Percentiles rank a stretch among this genome's conserved stretches.
These are phyloP conservation scores for Linderina pennispora DNA, from an alignment of 192 early-diverging fungal genomes.

Conservation along the genomic window DNA sequence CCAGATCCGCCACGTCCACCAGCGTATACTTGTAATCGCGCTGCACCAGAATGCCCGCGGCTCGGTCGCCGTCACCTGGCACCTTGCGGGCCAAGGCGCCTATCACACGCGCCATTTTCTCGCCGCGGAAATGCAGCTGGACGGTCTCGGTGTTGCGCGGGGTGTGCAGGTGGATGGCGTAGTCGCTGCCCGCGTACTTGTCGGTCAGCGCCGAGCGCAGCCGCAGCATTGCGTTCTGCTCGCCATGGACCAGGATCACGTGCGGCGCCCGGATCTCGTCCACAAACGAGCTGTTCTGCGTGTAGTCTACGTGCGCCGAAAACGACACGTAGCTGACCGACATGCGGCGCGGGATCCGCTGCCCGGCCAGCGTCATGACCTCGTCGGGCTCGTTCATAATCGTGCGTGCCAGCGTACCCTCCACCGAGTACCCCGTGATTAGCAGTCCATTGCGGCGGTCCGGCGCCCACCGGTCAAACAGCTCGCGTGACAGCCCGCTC, in stretches of 20 bases:
- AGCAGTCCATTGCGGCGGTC: conserved; percentile 89
- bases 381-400: conserved; percentile 84
- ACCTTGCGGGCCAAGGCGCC: conserved; percentile 75
- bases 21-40: conserved; percentile 89
- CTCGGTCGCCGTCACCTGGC: conserved; percentile 59
- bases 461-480: conserved; percentile 93
- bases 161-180: conserved; percentile 76
- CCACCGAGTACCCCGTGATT: conserved; percentile 96
- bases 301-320: conserved; percentile 95
- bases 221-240: conserved; percentile 88
- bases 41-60: conserved; percentile 77
- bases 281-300: conserved; percentile 95
- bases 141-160: conserved; percentile 88
- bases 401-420: conserved; percentile 84
- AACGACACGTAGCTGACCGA: conserved; percentile 94
- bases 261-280: conserved; percentile 89
- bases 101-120: conserved; percentile 84
- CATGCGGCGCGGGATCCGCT: conserved; percentile 72
- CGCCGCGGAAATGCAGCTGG: conserved; percentile 87
- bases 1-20: conserved; percentile 74
- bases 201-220: conserved; percentile 80
- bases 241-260: conserved; percentile 94
- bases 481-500: conserved; percentile 88
- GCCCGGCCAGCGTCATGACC: conserved; percentile 74
- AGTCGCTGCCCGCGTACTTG: conserved; percentile 72